Base-by-base conservation (phyloP, 2,329 filamentous ascomycete genomes). In the Pseudocercospora eumusae region DNA sequence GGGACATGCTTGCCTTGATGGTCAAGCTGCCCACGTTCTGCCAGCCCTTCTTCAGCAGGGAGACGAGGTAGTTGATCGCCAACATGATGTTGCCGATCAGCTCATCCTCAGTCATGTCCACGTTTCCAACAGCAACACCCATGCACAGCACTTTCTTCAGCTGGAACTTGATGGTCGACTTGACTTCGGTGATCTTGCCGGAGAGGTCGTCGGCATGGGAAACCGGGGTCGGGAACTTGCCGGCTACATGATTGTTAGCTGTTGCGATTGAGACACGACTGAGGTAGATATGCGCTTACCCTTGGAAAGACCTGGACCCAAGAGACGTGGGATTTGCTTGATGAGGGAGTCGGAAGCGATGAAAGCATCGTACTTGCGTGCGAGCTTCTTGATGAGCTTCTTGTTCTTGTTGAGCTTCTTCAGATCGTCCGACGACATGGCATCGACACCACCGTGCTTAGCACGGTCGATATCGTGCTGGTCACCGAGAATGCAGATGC, bases 331-430 rank as follows among this genome's bases (percentile, higher is more conserved):
- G 76, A 99, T 98, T 87, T 97, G 93, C 90, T 96, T 97, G 89
- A 99, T 97, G 78, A 99, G 85, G 77, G 90, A 85, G 79, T 99
- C 95, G 79, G 93, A 98, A 80, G 95, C 90, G 79, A 99, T 83
- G 85, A 99, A 99, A 75, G 95, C 95, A 83, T 99, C 95, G 89
- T 99, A 98, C 87, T 99, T 99, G 88, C 93, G 92, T 70, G 95
- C 95, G 73, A 99, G 91, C 90, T 99, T 99, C 92, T 99, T 99
- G 89, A 99, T 97, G 78, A 98, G 89, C 90, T 99, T 99, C 91
- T 99, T 98, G 92, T 99, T 99, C 92, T 99, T 99, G 90, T 99
- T 99, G 74, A 99, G 92, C 90, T 99, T 99, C 91, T 99, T 99
- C 84, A 99, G 84, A 83, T 99, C 95, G 77, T 99, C 95, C 72